Conservation (phyloP, 305 asterid genomes). For the Plantago rigida region DNA sequence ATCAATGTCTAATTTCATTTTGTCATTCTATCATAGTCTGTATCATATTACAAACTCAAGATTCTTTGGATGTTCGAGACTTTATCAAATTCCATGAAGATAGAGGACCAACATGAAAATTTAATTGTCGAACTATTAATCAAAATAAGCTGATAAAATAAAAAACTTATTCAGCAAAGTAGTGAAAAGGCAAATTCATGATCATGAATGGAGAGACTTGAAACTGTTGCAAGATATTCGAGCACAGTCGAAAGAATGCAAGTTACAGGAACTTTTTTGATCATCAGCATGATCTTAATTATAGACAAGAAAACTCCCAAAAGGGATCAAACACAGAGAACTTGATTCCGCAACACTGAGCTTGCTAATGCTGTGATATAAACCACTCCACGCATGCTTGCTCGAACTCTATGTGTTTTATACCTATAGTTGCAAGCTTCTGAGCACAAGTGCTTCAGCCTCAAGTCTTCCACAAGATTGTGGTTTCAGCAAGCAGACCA, state of each 20-base stretch:
- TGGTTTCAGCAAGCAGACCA: conserved; percentile 72
- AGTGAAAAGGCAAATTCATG: background rate
- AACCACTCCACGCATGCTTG: conserved; percentile 11
- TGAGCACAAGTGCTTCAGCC: conserved; percentile 81
- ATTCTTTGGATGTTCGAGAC: background rate
- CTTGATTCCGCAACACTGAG: conserved; percentile 23
- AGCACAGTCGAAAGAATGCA: conserved; percentile 27
- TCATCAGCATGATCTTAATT: conserved; percentile 29
- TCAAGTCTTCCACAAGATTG: conserved; percentile 85
- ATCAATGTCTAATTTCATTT: background rate
- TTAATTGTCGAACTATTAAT: no score
- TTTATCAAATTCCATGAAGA: no score
- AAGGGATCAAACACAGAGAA: conserved; percentile 25
- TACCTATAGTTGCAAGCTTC: conserved; percentile 58
- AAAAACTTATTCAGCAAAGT: background rate
- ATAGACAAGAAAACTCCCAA: conserved; percentile 32
- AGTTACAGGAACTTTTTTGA: conserved; percentile 29
- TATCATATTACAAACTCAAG: background rate
- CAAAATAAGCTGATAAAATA: background rate
- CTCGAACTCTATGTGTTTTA: conserved; percentile 25
- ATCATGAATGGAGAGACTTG: background rate
- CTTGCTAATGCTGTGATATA: conserved; percentile 11
- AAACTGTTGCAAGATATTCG: conserved; percentile 23
- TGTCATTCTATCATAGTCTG: background rate
- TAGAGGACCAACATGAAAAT: no score